Conservation (phyloP, 2,329 filamentous ascomycete genomes). For the Alternaria rosae region DNA sequence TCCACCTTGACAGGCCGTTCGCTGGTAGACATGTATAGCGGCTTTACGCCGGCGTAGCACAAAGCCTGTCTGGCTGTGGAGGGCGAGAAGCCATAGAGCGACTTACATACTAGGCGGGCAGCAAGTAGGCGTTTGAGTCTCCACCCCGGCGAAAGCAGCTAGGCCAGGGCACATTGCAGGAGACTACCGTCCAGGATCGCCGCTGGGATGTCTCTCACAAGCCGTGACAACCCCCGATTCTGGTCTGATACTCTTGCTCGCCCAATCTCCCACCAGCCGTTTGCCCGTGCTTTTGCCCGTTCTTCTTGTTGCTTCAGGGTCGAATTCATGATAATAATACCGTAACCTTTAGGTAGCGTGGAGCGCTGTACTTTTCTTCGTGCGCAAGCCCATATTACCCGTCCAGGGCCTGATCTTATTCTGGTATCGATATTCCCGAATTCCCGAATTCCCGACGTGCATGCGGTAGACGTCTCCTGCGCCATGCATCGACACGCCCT, state of each 20-base stretch:
- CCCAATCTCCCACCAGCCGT: constrained; percentile 6
- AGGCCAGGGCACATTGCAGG: constrained; percentile 5
- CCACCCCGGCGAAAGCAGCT: not conserved
- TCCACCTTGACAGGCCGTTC: not conserved
- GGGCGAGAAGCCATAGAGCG: not conserved
- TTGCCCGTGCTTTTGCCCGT: not conserved
- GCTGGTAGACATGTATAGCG: not conserved
- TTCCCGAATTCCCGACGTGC: constrained; percentile 1
- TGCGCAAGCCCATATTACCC: constrained; percentile 14
- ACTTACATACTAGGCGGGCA: no score
- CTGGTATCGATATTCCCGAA: not conserved
- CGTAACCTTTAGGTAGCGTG: constrained; percentile 16
- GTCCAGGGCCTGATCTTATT: not conserved
- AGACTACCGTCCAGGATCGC: constrained; percentile 18
- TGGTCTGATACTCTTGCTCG: constrained; percentile 5
- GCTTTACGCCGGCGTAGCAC: constrained; percentile 2
- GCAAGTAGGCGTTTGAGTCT: no score
- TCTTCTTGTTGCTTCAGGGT: not conserved
- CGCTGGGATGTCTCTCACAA: constrained; percentile 13
- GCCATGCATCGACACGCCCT: constrained; percentile 47
- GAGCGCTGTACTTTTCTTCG: constrained; percentile 20
- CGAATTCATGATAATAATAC: not conserved
- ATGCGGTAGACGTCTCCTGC: constrained; percentile 7
- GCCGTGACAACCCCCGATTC: constrained; percentile 11
- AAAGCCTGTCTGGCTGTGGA: not conserved